A percentile compares a stretch with the other conserved stretches of the same genome.
Conservation (phyloP, 768 basidiomycete genomes). For the Mrakia gelida region DNA sequence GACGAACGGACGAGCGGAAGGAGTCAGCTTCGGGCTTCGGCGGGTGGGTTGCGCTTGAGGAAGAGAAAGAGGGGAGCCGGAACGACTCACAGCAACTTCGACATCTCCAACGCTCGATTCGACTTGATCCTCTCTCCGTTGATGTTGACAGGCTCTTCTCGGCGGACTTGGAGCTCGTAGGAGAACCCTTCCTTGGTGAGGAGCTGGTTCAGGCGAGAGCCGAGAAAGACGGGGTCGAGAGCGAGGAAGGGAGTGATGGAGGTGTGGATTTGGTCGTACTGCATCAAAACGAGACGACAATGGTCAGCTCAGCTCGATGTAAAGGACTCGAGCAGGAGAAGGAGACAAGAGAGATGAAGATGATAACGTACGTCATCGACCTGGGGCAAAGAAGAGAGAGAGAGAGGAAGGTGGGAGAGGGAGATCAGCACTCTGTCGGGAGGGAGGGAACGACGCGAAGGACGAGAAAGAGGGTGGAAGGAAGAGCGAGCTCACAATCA, state of each 20-base stretch:
- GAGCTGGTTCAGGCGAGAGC: conserved; percentile 24
- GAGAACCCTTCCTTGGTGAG: not conserved
- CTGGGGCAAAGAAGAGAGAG: not conserved
- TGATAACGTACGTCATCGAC: not conserved
- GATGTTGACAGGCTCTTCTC: not conserved
- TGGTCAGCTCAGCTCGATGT: too few species aligned
- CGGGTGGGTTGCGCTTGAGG: too few species aligned
- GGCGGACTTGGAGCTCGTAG: not conserved
- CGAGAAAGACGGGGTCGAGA: conserved; percentile 35
- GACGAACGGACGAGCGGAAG: not conserved
- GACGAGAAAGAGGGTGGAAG: not conserved
- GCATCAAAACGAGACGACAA: too few species aligned
- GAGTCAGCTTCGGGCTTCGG: too few species aligned
- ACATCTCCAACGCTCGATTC: not conserved
- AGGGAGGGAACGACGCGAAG: not conserved
- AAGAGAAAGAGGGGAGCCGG: not conserved
- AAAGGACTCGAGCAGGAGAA: too few species aligned
- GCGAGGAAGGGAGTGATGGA: conserved; percentile 36
- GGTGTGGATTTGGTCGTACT: too few species aligned
- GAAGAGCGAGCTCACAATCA: not conserved
- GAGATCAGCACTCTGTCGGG: not conserved
- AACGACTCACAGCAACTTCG: not conserved
- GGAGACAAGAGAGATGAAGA: too few species aligned
- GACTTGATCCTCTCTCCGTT: not conserved
- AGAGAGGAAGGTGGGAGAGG: not conserved